Conservation (phyloP, 2,329 filamentous ascomycete species). For the Fusarium bulbicola region DNA sequence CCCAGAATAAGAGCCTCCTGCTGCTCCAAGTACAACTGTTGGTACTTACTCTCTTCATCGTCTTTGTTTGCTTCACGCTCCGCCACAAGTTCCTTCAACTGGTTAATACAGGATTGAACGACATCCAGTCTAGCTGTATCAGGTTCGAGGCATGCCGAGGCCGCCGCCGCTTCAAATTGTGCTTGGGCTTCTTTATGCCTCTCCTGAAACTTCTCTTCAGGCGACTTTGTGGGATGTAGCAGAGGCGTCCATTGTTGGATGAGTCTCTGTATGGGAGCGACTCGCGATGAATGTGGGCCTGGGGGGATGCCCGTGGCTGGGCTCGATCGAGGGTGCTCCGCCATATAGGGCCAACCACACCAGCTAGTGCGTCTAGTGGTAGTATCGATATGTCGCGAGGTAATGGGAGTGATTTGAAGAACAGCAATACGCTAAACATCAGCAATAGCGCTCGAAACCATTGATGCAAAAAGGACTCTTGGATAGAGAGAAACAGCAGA, state of each 20-base stretch:
- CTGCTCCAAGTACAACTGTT: background rate
- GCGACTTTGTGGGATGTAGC: background rate
- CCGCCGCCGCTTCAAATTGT: background rate
- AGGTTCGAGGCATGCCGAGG: rapidly evolving
- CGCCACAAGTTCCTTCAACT: rapidly evolving
- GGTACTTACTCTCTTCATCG: background rate
- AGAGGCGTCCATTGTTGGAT: background rate
- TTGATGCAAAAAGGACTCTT: rapidly evolving
- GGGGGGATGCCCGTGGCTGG: too few species aligned
- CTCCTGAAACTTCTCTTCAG: background rate
- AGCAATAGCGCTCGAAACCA: too few species aligned
- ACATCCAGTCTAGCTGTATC: background rate
- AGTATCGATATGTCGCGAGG: background rate
- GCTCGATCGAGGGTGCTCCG: background rate
- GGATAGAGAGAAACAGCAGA: rapidly evolving
- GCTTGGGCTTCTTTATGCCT: background rate
- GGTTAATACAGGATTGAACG: background rate
- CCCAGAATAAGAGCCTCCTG: background rate
- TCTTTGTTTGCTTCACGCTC: background rate
- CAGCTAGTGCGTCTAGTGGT: background rate
- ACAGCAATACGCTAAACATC: too few species aligned
- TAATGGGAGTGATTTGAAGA: too few species aligned
- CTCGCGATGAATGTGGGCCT: background rate
- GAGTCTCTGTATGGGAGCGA: background rate
- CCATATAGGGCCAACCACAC: background rate